Evolutionary conservation across 2,329 filamentous ascomycete species (phyloP).

Genomic region (Simplicillium aogashimaense): DNA sequence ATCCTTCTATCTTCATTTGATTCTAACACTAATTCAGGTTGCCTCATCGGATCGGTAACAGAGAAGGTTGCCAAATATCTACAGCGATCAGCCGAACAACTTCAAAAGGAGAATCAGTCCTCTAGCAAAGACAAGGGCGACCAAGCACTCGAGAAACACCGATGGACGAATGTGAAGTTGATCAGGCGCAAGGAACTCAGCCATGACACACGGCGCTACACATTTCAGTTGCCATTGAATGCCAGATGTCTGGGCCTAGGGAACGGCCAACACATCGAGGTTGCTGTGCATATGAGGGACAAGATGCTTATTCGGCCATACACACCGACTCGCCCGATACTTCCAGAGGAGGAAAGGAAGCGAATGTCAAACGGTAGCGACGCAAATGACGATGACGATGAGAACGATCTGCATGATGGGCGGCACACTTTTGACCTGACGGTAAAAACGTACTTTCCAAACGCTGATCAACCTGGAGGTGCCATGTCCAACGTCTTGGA

Average conservation of each 20-base stretch:
- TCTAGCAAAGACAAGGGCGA: constrained; percentile 13
- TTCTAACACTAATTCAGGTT: constrained; percentile 25
- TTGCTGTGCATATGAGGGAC: constrained; percentile 42
- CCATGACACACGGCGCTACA: constrained; percentile 33
- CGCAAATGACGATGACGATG: neutral
- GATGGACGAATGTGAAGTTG: constrained; percentile 14
- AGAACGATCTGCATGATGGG: constrained; percentile 14
- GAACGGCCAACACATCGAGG: constrained; percentile 41
- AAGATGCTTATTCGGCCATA: constrained; percentile 39
- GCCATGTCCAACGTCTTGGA: constrained; percentile 43
- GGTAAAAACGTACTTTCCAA: constrained; percentile 42
- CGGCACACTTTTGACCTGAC: constrained; percentile 36
- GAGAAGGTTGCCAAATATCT: constrained; percentile 37
- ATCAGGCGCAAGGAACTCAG: constrained; percentile 20
- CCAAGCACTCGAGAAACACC: constrained; percentile 27
- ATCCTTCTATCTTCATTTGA: neutral
- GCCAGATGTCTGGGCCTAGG: constrained; percentile 32
- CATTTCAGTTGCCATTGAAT: constrained; percentile 29
- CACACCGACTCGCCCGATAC: constrained; percentile 36
- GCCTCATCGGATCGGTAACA: constrained; percentile 36
- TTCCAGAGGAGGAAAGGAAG: constrained; percentile 10
- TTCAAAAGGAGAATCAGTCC: constrained; percentile 17
- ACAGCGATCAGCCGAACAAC: constrained; percentile 28
- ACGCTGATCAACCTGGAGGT: constrained; percentile 35
- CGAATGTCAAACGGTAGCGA: neutral